These are phyloP conservation scores for Clavispora carvajalis DNA, from an alignment of 805 yeast species.

Conservation along the genomic window DNA sequence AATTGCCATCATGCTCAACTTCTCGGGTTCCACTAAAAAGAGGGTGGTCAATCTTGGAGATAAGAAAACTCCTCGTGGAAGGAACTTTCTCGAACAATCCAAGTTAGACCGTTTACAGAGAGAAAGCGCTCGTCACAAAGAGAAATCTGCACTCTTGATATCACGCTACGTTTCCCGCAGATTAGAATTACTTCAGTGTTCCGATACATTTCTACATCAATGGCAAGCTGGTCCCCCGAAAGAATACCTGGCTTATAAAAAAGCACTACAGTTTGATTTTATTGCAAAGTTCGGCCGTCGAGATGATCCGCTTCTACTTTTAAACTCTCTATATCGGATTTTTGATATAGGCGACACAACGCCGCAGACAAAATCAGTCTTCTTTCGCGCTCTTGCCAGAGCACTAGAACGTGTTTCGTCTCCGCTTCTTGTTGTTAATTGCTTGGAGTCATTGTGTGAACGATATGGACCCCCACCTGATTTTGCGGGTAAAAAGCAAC, in stretches of 20 bases:
- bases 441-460: not conserved
- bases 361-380: not conserved
- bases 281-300: constrained; percentile 11
- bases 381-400: constrained; percentile 1
- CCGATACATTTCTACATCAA: constrained; percentile 13
- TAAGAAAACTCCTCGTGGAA: constrained; percentile 21
- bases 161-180: constrained; percentile 46
- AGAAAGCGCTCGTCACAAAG: constrained; percentile 47
- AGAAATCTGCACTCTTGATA: constrained; percentile 44
- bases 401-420: not conserved
- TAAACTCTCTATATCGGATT: not conserved
- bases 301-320: not conserved
- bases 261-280: constrained; percentile 13
- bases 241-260: not conserved
- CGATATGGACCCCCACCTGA: not conserved
- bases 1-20: constrained; percentile 40
- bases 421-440: not conserved
- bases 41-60: constrained; percentile 64
- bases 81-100: constrained; percentile 54
- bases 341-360: not conserved
- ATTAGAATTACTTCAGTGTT: constrained; percentile 24
- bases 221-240: constrained; percentile 11
- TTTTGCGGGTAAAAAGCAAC: not conserved
- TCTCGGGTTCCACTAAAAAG: constrained; percentile 61
- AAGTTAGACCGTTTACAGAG: constrained; percentile 62